These are phyloP conservation scores for Sporothrix mexicana DNA, from an alignment of 2,329 filamentous ascomycete genomes.

Conservation along the genomic window DNA sequence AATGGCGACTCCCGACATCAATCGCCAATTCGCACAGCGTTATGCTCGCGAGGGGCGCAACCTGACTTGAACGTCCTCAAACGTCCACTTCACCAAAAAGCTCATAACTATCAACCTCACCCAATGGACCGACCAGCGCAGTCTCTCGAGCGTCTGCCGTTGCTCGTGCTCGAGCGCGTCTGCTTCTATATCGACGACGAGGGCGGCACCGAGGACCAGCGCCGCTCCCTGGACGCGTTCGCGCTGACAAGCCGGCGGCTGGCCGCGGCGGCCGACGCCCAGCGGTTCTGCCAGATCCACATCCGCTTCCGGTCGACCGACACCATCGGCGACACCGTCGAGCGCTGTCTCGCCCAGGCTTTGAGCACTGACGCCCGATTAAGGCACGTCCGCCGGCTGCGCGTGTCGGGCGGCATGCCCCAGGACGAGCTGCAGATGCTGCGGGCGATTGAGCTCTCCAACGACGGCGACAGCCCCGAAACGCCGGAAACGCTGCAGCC, in stretches of 20 bases:
- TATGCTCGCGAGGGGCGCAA: no score
- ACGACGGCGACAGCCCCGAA: background rate
- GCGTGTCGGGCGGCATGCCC: background rate
- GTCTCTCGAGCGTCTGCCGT: background rate
- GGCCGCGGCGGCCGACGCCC: background rate
- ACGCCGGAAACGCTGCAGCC: background rate
- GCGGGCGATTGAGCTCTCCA: background rate
- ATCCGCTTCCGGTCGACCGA: background rate
- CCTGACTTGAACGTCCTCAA: no score
- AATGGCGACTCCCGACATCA: no score
- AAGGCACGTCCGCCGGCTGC: background rate
- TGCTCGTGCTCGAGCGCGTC: background rate
- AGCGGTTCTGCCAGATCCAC: background rate
- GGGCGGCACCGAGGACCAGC: background rate
- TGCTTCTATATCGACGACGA: slow-evolving; percentile 5
- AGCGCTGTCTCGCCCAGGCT: background rate
- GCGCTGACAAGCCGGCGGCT: background rate
- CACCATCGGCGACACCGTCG: background rate
- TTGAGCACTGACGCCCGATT: background rate
- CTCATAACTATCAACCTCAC: background rate
- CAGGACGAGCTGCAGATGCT: background rate
- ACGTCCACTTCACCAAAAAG: no score
- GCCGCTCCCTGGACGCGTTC: background rate
- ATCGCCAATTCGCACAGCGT: no score
- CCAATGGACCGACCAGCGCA: background rate